Conservation (phyloP, 1,284 basidiomycete species). For the Ceratobasidium sp. region DNA sequence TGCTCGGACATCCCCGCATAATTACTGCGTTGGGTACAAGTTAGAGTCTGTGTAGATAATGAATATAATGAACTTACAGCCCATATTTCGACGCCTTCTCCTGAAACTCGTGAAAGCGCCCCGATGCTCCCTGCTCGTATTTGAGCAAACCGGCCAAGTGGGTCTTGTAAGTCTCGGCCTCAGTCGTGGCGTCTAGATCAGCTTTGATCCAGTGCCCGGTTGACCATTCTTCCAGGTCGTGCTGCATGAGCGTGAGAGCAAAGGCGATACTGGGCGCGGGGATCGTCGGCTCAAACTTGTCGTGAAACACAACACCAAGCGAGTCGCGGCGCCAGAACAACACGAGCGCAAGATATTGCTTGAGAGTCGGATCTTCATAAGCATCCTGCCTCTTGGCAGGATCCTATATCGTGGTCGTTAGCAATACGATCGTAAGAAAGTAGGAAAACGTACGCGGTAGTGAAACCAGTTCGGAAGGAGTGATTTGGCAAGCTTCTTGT, state of each 20-base stretch:
- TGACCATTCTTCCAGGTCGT: slow-evolving; percentile 14
- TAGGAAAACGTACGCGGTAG: not conserved
- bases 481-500: not conserved
- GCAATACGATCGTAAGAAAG: no score
- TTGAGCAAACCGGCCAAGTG: slow-evolving; percentile 5
- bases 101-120: slow-evolving; percentile 1
- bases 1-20: not conserved
- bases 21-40: not conserved
- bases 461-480: not conserved
- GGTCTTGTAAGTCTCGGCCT: slow-evolving; percentile 1
- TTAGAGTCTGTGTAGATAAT: not conserved
- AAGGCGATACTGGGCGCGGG: no score
- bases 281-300: not conserved
- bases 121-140: not conserved
- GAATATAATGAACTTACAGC: not conserved
- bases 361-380: not conserved
- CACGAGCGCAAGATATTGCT: not conserved
- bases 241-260: slow-evolving; percentile 31
- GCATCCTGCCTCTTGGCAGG: no score
- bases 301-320: slow-evolving; percentile 21
- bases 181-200: not conserved
- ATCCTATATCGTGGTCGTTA: not conserved
- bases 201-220: not conserved
- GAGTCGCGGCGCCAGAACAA: not conserved
- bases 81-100: slow-evolving; percentile 1